phyloP scores from a whole-genome alignment of 257 asterid species.

The Cynanchum wilfordii region DNA sequence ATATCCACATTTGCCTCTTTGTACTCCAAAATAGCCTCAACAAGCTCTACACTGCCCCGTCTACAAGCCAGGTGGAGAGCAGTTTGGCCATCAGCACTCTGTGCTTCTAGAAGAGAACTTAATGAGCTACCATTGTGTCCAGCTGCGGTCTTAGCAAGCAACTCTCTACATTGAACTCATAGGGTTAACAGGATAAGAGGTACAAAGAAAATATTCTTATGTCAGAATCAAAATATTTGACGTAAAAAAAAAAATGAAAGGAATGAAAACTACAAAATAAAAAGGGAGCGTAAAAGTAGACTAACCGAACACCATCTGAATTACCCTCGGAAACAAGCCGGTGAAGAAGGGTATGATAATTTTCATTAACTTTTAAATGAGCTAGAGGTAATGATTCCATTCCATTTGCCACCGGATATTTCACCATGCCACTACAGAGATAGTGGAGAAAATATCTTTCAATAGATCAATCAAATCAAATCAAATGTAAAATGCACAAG shows the following conservation, averaged over 20 bases:
- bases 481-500: background rate
- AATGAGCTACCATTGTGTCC: constrained; percentile 40
- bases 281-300: constrained; percentile 17
- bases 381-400: constrained; percentile 37
- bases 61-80: constrained; percentile 98
- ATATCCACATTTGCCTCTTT: constrained; percentile 83
- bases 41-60: constrained; percentile 86
- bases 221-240: background rate
- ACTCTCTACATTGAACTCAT: constrained; percentile 47
- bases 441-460: constrained; percentile 11
- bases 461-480: background rate
- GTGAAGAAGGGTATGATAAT: constrained; percentile 61
- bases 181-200: constrained; percentile 16
- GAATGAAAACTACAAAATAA: background rate
- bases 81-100: constrained; percentile 94
- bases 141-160: constrained; percentile 54
- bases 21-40: constrained; percentile 73
- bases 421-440: constrained; percentile 56
- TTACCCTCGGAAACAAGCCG: constrained; percentile 85
- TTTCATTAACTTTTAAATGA: constrained; percentile 42
- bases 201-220: constrained; percentile 12
- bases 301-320: constrained; percentile 71
- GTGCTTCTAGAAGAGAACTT: constrained; percentile 67
- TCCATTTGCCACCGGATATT: constrained; percentile 56
- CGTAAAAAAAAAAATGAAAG: background rate